These are phyloP conservation scores for Aspergillus costaricaensis DNA, from an alignment of 2,329 filamentous ascomycete genomes.

Conservation along the genomic window DNA sequence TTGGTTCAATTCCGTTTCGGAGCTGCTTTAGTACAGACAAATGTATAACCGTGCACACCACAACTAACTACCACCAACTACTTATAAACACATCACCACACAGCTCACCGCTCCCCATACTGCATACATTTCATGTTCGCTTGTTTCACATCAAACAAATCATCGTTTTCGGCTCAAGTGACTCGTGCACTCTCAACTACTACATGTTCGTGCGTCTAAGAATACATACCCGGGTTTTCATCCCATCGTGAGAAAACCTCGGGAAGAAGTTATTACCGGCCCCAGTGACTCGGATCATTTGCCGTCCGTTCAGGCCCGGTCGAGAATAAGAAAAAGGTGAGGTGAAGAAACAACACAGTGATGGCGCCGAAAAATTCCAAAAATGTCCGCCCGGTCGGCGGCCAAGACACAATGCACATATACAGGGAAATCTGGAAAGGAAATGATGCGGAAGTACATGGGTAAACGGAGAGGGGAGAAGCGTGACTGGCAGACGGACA, in stretches of 20 bases:
- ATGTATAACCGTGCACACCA: not conserved
- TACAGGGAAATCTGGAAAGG: conserved; percentile 23
- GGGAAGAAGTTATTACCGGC: conserved; percentile 12
- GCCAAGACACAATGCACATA: conserved; percentile 40
- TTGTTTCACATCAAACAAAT: not conserved
- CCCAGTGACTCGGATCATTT: conserved; percentile 6
- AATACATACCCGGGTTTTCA: conserved; percentile 16
- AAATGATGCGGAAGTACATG: conserved; percentile 16
- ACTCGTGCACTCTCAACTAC: not conserved
- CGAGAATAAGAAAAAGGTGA: conserved; percentile 15
- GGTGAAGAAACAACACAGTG: conserved; percentile 17
- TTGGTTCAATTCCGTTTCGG: not conserved
- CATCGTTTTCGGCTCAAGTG: not conserved
- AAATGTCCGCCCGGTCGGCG: conserved; percentile 26
- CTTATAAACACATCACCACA: not conserved
- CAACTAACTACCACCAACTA: not conserved
- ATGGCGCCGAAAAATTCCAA: conserved; percentile 39
- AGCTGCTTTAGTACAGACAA: not conserved
- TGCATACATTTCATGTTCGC: not conserved
- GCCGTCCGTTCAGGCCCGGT: conserved; percentile 1
- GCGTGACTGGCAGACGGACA: conserved; percentile 6
- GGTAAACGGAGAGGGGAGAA: conserved; percentile 30
- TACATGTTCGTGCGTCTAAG: conserved; percentile 10
- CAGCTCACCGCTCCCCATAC: too few species aligned
- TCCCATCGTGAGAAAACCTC: not conserved